These are phyloP conservation scores for Tubosaeta sp. DNA, from an alignment of 768 basidiomycete species.

Conservation along the genomic window DNA sequence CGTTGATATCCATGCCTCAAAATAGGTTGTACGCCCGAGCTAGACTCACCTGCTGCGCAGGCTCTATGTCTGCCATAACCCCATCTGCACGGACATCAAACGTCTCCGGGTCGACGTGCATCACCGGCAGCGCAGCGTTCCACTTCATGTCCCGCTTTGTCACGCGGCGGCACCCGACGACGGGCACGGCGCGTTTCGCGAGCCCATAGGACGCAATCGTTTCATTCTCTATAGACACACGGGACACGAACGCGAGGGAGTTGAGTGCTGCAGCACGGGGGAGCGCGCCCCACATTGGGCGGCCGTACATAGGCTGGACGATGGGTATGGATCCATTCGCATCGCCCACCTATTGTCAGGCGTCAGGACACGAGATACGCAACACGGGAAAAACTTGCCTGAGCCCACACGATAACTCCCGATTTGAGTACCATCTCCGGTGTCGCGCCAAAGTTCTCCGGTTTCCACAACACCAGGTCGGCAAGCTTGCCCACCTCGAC, in stretches of 20 bases:
- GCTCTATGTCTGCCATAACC: conserved; percentile 66
- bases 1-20: conserved; percentile 32
- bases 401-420: conserved; percentile 87
- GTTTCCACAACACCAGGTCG: conserved; percentile 94
- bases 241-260: conserved; percentile 84
- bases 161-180: conserved; percentile 69
- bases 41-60: conserved; percentile 67
- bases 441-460: conserved; percentile 86
- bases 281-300: conserved; percentile 88
- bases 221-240: conserved; percentile 57
- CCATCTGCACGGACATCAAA: conserved; percentile 85
- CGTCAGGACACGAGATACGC: neutral
- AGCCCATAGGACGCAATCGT: conserved; percentile 64
- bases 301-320: conserved; percentile 81
- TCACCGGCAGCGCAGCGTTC: conserved; percentile 77
- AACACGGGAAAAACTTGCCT: conserved; percentile 46
- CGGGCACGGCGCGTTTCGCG: conserved; percentile 68
- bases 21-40: conserved; percentile 77
- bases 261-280: conserved; percentile 55
- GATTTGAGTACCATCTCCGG: conserved; percentile 95
- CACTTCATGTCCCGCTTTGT: conserved; percentile 91
- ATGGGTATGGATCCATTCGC: conserved; percentile 96
- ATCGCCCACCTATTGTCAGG: conserved; percentile 75
- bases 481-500: conserved; percentile 80
- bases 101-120: conserved; percentile 89